Percentiles rank a stretch among this genome's conserved stretches.
Conservation (phyloP, 352 stramenopile genomes). For the Pythium aphanidermatum region DNA sequence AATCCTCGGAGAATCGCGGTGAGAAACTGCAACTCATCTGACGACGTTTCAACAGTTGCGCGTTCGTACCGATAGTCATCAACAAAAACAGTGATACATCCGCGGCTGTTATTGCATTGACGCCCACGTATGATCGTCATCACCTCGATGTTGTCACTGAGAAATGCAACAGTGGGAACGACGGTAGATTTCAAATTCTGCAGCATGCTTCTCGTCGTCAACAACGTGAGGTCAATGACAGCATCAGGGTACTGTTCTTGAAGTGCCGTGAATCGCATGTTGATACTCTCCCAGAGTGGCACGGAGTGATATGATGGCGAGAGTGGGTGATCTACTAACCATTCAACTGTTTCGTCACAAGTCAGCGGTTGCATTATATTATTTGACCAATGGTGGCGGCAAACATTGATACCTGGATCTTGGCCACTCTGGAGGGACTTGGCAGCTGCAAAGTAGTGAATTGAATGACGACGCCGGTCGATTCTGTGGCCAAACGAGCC, state of each 20-base stretch:
- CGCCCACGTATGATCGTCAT: slow-evolving; percentile 21
- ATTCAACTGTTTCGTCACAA: background rate
- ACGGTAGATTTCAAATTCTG: background rate
- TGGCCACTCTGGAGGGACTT: background rate
- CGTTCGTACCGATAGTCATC: slow-evolving; percentile 26
- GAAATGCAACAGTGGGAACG: slow-evolving; percentile 4
- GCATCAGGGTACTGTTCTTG: background rate
- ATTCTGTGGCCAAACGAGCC: background rate
- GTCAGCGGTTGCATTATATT: background rate
- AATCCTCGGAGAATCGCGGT: background rate
- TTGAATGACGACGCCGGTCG: slow-evolving; percentile 10
- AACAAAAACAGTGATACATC: slow-evolving; percentile 31
- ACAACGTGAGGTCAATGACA: slow-evolving; percentile 11
- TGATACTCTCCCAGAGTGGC: background rate
- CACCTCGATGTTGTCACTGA: slow-evolving; percentile 20
- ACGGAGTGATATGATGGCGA: background rate
- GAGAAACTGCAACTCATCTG: background rate
- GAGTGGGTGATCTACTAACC: slow-evolving; percentile 6
- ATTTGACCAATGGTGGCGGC: background rate
- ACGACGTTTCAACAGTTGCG: slow-evolving; percentile 3
- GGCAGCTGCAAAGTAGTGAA: slow-evolving; percentile 1
- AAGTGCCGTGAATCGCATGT: background rate
- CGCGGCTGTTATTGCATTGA: background rate
- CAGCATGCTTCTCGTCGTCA: slow-evolving; percentile 3
- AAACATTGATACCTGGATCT: slow-evolving; percentile 10